phyloP scores from a whole-genome alignment of 2,329 filamentous ascomycete species.

The Ceratocystis alfenasii region DNA sequence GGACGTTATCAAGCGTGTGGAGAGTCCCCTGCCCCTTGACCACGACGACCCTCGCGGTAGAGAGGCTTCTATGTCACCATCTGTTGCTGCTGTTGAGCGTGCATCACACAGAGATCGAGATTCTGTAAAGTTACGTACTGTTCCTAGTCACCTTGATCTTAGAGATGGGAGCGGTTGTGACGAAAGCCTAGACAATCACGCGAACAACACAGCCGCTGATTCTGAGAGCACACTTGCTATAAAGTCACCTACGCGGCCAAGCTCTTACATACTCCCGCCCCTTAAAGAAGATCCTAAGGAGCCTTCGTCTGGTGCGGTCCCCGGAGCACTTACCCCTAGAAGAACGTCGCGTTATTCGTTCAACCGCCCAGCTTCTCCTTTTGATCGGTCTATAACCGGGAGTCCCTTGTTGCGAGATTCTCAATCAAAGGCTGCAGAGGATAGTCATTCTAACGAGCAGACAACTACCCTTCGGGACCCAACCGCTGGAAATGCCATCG shows the following conservation, averaged over 20 bases:
- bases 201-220: background rate
- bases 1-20: constrained; percentile 16
- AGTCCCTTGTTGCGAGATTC: constrained; percentile 16
- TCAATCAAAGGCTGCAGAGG: constrained; percentile 29
- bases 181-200: constrained; percentile 4
- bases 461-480: constrained; percentile 29
- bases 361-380: constrained; percentile 4
- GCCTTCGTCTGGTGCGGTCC: background rate
- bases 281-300: constrained; percentile 7
- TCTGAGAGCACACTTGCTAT: background rate
- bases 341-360: background rate
- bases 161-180: constrained; percentile 8
- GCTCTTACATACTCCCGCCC: background rate
- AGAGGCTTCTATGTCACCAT: constrained; percentile 16
- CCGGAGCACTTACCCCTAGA: constrained; percentile 2
- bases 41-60: constrained; percentile 16
- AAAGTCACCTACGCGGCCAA: background rate
- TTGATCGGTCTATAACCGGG: constrained; percentile 5
- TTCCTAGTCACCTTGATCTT: constrained; percentile 15
- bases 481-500: constrained; percentile 22
- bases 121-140: constrained; percentile 13
- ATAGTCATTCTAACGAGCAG: constrained; percentile 40
- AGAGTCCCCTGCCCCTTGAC: constrained; percentile 14
- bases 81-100: background rate
- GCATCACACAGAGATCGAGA: constrained; percentile 6